Conservation (phyloP, 345 rosid species). For the Populus nigra region DNA sequence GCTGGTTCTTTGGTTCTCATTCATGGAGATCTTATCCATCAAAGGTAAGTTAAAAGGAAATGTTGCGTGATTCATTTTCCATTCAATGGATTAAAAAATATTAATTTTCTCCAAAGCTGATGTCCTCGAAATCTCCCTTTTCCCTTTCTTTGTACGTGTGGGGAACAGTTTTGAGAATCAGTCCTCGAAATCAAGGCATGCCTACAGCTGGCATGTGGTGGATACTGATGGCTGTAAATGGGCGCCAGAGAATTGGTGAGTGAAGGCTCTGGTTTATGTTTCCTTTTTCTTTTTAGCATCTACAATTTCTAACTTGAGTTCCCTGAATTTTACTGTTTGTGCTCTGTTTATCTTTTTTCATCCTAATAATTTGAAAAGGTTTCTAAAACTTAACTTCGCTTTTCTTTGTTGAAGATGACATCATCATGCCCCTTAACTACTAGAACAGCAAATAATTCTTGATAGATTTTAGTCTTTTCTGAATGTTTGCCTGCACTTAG, state of each 20-base stretch:
- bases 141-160: constrained; percentile 12
- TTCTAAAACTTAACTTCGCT: background rate
- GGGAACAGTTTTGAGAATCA: constrained; percentile 70
- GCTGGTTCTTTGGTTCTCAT: constrained; percentile 85
- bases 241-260: constrained; percentile 85
- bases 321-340: background rate
- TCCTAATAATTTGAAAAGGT: background rate
- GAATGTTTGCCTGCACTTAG: too few relatives aligned
- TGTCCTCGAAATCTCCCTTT: background rate
- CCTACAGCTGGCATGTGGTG: constrained; percentile 88
- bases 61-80: background rate
- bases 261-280: background rate
- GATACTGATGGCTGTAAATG: constrained; percentile 91
- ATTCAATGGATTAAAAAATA: background rate
- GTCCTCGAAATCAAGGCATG: constrained; percentile 80
- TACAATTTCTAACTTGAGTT: background rate
- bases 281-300: background rate
- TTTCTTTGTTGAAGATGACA: background rate
- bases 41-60: constrained; percentile 50
- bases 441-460: background rate
- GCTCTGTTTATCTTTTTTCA: too few relatives aligned
- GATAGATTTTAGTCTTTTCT: background rate
- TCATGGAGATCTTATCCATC: constrained; percentile 91
- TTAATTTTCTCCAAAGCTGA: constrained; percentile 1
- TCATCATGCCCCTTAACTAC: background rate